Evolutionary conservation across 225 moss, liverwort and hornwort genomes (phyloP), one percentile per base, ranked within the genome.

Genomic region (Marchantia polymorpha): DNA sequence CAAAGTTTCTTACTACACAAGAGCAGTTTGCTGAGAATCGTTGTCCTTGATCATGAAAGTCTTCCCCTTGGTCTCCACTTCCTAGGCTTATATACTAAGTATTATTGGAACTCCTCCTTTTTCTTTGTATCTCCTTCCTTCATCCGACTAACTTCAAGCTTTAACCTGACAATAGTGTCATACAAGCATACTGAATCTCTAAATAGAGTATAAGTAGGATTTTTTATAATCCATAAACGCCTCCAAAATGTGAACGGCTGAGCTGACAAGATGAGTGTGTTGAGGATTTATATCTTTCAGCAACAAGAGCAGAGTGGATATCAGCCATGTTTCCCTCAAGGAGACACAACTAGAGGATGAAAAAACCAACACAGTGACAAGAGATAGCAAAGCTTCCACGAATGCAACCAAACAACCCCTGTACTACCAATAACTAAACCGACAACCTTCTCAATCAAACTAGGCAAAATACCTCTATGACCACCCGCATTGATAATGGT

Each of bases 221-320:
- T 99, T 99, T 87, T 95, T 95, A 76, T 92, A 99, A 79, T 99
- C 97, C 97, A 99, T 99, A 79, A 99, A 99, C 65, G 93, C 97
- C 89, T 95, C 95, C 83, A 95, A 83, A 87, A 99, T 95, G 81
- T 95, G 94, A 76, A 99, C 95, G 74, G 94, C 93, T 68, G 97
- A 89, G 80, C 92, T 99, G 39, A 99, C 97, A 83, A 99, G 83
- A 82, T 95, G 94, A 69, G 84, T 91, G 56, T 99, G 97, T 60
- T 87, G 89, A 15, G 93, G 83, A 82, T 99, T 82, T 83, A 93
- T 83, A 77, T 99, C 97, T 83, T 99, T 99, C 66, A 96, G 77
- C 78, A 97, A 90, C 52, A 94, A 94, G 20, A 97, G 87, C 72
- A 97, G 84, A 14, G 94, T 97, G 14, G 94, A 94, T 82, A 97